phyloP scores from a whole-genome alignment of 2,329 filamentous ascomycete genomes.

The Gremmenia infestans region DNA sequence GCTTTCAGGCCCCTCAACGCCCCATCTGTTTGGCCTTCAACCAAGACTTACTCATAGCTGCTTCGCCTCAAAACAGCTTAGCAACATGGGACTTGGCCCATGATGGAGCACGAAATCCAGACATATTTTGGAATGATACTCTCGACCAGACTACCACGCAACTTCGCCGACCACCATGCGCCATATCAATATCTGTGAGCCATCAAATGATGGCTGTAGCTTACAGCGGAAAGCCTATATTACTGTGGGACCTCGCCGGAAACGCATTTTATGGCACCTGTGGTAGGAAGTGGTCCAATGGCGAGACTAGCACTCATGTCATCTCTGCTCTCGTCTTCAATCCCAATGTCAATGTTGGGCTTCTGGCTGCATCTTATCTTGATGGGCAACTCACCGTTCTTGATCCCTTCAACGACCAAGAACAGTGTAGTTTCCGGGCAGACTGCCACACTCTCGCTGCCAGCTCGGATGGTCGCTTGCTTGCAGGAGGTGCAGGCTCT shows the following conservation, averaged over 20 bases:
- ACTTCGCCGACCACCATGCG: constrained; percentile 17
- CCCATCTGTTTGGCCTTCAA: constrained; percentile 27
- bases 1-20: constrained; percentile 22
- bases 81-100: constrained; percentile 27
- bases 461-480: constrained; percentile 23
- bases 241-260: constrained; percentile 34
- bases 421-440: constrained; percentile 1
- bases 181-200: constrained; percentile 27
- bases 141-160: constrained; percentile 6
- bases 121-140: constrained; percentile 24
- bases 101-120: constrained; percentile 9
- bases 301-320: constrained; percentile 29
- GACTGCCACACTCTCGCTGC: constrained; percentile 17
- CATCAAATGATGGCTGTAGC: constrained; percentile 33
- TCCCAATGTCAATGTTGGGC: constrained; percentile 6
- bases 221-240: constrained; percentile 31
- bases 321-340: constrained; percentile 32
- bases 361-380: constrained; percentile 15
- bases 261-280: constrained; percentile 32
- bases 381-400: constrained; percentile 16
- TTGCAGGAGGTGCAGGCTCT: constrained; percentile 23
- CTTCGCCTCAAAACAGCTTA: constrained; percentile 27
- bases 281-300: constrained; percentile 30
- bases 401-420: constrained; percentile 8
- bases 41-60: constrained; percentile 25